These are phyloP conservation scores for Apiosordaria backusii DNA, from an alignment of 495 filamentous ascomycete genomes.

Conservation along the genomic window DNA sequence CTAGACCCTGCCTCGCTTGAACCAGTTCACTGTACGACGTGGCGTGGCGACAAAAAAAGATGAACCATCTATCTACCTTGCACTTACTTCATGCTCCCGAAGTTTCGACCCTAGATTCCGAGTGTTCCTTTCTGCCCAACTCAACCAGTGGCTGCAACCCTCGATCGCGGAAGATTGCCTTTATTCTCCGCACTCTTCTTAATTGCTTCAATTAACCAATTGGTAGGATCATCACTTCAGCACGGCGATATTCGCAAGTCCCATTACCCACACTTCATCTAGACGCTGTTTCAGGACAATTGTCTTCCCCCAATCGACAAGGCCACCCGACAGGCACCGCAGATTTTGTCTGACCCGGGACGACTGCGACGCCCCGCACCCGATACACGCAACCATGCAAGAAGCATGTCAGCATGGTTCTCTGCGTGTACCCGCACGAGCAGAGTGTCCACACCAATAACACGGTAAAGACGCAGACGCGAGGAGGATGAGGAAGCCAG, in stretches of 20 bases:
- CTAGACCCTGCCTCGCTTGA: background rate
- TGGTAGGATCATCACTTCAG: background rate
- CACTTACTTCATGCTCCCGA: background rate
- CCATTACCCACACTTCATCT: conserved; percentile 17
- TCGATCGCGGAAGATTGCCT: background rate
- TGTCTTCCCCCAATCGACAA: conserved; percentile 10
- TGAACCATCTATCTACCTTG: background rate
- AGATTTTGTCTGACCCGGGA: background rate
- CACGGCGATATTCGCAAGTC: background rate
- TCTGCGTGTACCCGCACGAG: background rate
- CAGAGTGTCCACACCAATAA: background rate
- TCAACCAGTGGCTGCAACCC: no score
- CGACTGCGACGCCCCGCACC: conserved; percentile 17
- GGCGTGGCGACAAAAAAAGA: background rate
- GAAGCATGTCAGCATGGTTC: background rate
- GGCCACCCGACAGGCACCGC: conserved; percentile 7
- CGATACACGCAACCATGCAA: background rate
- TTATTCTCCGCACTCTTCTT: background rate
- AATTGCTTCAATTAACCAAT: background rate
- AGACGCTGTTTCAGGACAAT: conserved; percentile 25
- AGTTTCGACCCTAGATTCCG: background rate
- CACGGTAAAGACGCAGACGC: background rate
- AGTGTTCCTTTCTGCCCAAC: background rate
- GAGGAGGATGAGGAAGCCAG: background rate
- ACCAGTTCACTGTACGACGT: background rate